Base-by-base conservation (phyloP, 306 rosid genomes). In the Corylus americana region DNA sequence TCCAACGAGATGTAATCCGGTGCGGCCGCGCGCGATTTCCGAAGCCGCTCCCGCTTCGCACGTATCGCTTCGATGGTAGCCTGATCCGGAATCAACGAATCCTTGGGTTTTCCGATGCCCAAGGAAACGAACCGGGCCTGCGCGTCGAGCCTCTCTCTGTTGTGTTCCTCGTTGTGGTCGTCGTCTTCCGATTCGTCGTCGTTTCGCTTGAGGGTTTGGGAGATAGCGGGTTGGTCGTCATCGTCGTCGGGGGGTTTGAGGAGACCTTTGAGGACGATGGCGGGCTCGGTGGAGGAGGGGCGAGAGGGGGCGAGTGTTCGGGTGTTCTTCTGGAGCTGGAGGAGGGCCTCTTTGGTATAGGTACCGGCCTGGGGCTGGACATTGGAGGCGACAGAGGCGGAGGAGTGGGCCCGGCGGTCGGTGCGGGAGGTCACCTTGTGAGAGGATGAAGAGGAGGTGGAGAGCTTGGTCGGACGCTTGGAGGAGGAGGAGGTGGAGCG, bases 351-450 rank as follows among this genome's bases (percentile, higher is more conserved):
- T 73, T 85, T 89, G 76, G 98, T 95, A 83, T 95, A 95, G 22
- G 82, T 86, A 12, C 98, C 98, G 8, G 98, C 98, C 80, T 87
- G 97, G 13, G 98, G 98, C 53, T 90, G 97, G 70, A 95, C 98
- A 49, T 92, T 92, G 78, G 98, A 92, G 31, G 89, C 80, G 2
- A 72, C 29, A 22, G 88, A 42, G 75, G 48, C 62, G 4, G 89
- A 64, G 31, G 92, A 84, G 53, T 87, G 85, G 70, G 82, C 57
- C 76, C 84, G 73, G n/a, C 98, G 95, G 78, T 95, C 94, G 74
- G 84, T 91, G 70, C 25, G 55, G 49, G 91, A 61, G 29, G 92
- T 91, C 20, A 94, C 81, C 80, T 85, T 92, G 82, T 92, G 98
- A 25, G 94, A 78, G 44, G 98, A 90, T 35, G 92, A 97, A 25